phyloP scores from a whole-genome alignment of 2,329 filamentous ascomycete genomes.

The Aspergillus pseudotamarii region DNA sequence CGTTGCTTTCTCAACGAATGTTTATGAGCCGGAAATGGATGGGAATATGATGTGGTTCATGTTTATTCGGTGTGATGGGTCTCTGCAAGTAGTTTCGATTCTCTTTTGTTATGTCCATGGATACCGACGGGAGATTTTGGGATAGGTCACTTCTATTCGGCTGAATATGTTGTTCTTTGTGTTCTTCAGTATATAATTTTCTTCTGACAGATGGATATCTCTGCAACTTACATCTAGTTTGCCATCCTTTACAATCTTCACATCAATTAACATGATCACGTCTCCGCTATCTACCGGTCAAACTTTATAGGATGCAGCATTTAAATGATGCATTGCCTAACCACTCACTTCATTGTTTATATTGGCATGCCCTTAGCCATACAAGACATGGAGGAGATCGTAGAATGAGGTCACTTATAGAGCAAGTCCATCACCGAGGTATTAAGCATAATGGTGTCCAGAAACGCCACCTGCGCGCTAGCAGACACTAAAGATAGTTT shows the following conservation, averaged over 20 bases:
- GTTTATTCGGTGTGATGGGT: background rate
- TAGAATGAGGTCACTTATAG: no score
- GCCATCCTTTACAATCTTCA: background rate
- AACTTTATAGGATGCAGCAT: no score
- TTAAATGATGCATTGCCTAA: no score
- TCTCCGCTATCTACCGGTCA: no score
- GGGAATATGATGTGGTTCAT: background rate
- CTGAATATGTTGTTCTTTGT: background rate
- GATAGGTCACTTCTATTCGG: background rate
- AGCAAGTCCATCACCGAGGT: no score
- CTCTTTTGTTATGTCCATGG: background rate
- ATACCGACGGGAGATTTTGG: background rate
- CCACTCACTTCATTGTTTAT: no score
- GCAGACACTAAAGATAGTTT: no score
- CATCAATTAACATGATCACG: background rate
- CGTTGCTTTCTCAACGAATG: constrained; percentile 2
- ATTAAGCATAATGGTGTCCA: no score
- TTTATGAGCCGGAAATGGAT: constrained; percentile 11
- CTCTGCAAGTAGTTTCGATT: background rate
- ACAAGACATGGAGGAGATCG: no score
- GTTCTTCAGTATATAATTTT: background rate
- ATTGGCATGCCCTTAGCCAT: no score
- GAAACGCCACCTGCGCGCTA: no score
- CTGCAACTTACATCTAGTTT: background rate
- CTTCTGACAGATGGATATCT: background rate